A percentile compares a stretch with the other conserved stretches of the same genome.
Evolutionary conservation across 768 basidiomycete genomes (phyloP).

Genomic region (Suillus hirtellus): DNA sequence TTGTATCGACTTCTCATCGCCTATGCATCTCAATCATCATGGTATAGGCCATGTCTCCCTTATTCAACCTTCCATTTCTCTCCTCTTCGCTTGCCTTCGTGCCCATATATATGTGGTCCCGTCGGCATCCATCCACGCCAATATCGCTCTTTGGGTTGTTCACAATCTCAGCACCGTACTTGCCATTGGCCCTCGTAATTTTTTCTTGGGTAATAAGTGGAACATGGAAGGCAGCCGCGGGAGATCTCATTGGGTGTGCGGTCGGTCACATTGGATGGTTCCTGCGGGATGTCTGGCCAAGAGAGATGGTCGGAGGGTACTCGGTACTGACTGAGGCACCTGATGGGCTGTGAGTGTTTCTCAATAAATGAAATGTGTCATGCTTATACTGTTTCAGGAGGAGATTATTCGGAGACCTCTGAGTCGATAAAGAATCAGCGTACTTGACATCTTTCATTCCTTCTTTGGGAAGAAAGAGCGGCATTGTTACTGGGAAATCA

Average conservation of each 20-base stretch:
- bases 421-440: background rate
- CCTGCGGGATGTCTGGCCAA: conserved; percentile 81
- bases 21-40: conserved; percentile 6
- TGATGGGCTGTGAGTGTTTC: conserved; percentile 56
- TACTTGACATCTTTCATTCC: background rate
- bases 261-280: conserved; percentile 90
- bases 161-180: conserved; percentile 93
- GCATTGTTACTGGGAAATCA: background rate
- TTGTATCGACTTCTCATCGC: background rate
- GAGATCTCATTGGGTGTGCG: conserved; percentile 80
- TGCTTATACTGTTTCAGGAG: conserved; percentile 44
- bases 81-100: conserved; percentile 93
- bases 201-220: conserved; percentile 85
- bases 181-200: conserved; percentile 86
- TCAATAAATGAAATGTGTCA: background rate
- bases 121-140: conserved; percentile 91
- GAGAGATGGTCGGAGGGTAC: conserved; percentile 80
- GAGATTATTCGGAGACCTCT: conserved; percentile 63
- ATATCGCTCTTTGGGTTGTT: conserved; percentile 94
- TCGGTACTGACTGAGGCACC: conserved; percentile 76
- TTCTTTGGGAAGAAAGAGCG: background rate
- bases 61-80: conserved; percentile 91
- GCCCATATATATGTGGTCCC: conserved; percentile 96
- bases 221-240: conserved; percentile 80
- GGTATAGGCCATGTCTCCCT: conserved; percentile 71